phyloP scores from a whole-genome alignment of 306 rosid species.

The Casuarina glauca region DNA sequence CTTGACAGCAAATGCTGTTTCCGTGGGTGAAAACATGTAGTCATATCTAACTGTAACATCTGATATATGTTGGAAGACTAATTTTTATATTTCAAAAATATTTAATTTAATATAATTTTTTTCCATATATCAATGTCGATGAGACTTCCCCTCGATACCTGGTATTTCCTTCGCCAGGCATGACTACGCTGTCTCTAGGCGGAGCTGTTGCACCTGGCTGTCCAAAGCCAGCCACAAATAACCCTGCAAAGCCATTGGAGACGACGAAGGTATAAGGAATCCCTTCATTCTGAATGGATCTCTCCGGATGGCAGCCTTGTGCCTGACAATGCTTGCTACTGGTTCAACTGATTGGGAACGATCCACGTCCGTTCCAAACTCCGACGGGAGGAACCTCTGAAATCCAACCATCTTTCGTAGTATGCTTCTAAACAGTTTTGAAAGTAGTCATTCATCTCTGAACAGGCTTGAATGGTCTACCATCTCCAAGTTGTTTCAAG shows the following conservation, averaged over 20 bases:
- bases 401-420: background rate
- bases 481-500: background rate
- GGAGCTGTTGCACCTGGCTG: conserved; percentile 19
- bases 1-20: conserved; percentile 34
- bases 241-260: conserved; percentile 28
- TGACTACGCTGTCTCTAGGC: background rate
- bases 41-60: too few relatives aligned
- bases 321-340: background rate
- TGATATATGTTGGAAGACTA: background rate
- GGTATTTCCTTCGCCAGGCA: conserved; percentile 50
- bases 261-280: conserved; percentile 33
- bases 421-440: too few relatives aligned
- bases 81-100: too few relatives aligned
- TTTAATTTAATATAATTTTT: background rate
- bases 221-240: conserved; percentile 31
- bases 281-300: conserved; percentile 32
- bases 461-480: too few relatives aligned
- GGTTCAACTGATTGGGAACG: conserved; percentile 37
- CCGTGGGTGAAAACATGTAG: background rate
- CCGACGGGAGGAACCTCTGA: conserved; percentile 49
- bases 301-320: conserved; percentile 25
- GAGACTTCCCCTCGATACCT: conserved; percentile 10
- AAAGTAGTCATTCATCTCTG: too few relatives aligned
- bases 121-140: background rate
- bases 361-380: conserved; percentile 43